phyloP scores from a whole-genome alignment of 352 stramenopile genomes.

The Pythium scleroteichum region DNA sequence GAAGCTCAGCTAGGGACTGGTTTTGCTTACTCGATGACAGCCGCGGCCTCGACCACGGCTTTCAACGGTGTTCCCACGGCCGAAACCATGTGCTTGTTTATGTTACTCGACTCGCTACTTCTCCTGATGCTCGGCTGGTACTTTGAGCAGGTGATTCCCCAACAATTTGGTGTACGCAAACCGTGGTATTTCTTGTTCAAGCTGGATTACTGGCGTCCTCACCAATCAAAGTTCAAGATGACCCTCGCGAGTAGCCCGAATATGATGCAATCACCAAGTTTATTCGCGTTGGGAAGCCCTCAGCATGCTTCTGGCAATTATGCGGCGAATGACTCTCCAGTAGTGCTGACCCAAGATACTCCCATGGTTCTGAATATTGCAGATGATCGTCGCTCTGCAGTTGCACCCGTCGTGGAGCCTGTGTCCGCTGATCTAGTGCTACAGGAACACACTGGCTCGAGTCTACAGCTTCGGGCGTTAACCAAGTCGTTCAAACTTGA shows the following conservation, averaged over 20 bases:
- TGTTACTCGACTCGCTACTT: slow-evolving; percentile 80
- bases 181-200: slow-evolving; percentile 91
- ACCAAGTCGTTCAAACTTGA: slow-evolving; percentile 53
- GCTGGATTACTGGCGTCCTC: slow-evolving; percentile 37
- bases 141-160: slow-evolving; percentile 90
- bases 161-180: slow-evolving; percentile 85
- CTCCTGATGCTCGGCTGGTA: slow-evolving; percentile 89
- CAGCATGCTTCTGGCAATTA: background rate
- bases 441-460: slow-evolving; percentile 30
- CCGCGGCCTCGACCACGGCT: slow-evolving; percentile 37
- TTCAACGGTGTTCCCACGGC: slow-evolving; percentile 40
- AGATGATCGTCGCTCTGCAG: slow-evolving; percentile 5
- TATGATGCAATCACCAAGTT: slow-evolving; percentile 16
- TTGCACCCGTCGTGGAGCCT: slow-evolving; percentile 26
- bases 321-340: background rate
- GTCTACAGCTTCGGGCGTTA: slow-evolving; percentile 31
- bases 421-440: slow-evolving; percentile 30
- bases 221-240: slow-evolving; percentile 12
- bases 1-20: slow-evolving; percentile 60
- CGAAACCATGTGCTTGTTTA: slow-evolving; percentile 54
- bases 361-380: slow-evolving; percentile 9
- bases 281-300: slow-evolving; percentile 20
- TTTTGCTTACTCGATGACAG: slow-evolving; percentile 57
- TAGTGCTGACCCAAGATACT: background rate
- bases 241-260: slow-evolving; percentile 21